Percentiles rank a stretch among this genome's conserved stretches.
These are phyloP conservation scores for Conticribra guillardii DNA, from an alignment of 108 stramenopile genomes.

Conservation along the genomic window DNA sequence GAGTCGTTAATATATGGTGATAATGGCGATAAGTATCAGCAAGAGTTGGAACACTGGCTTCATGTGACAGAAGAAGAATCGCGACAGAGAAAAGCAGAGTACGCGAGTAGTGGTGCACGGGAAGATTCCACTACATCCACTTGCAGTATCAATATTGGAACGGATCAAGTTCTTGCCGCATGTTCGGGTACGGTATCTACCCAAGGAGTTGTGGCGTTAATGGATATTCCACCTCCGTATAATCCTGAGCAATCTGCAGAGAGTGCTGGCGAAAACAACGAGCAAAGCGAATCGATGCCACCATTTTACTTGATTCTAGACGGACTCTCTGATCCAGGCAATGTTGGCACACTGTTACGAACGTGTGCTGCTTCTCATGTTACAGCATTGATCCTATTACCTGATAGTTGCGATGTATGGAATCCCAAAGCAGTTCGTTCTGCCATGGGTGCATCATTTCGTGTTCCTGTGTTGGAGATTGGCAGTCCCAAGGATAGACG, in stretches of 20 bases:
- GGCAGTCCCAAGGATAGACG: conserved; percentile 41
- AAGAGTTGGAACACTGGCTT: conserved; percentile 28
- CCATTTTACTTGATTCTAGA: conserved; percentile 80
- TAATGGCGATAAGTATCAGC: conserved; percentile 17
- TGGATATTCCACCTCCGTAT: conserved; percentile 63
- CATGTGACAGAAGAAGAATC: conserved; percentile 32
- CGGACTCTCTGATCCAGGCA: conserved; percentile 89
- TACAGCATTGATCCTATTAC: conserved; percentile 69
- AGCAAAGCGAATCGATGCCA: conserved; percentile 1
- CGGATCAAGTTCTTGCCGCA: conserved; percentile 64
- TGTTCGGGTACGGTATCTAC: conserved; percentile 76
- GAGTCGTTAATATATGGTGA: conserved; percentile 28
- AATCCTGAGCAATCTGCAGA: conserved; percentile 3
- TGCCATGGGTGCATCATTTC: conserved; percentile 84
- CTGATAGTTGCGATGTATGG: conserved; percentile 85
- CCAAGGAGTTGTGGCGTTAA: conserved; percentile 83
- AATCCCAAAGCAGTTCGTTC: conserved; percentile 83
- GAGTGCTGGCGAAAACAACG: background rate
- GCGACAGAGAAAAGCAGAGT: conserved; percentile 24
- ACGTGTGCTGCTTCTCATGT: conserved; percentile 71
- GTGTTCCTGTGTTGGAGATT: conserved; percentile 64
- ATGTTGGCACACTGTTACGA: conserved; percentile 83
- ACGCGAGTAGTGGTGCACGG: background rate
- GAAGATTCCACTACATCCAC: conserved; percentile 2
- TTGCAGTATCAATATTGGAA: conserved; percentile 49